These are phyloP conservation scores for Plasmodium malariae DNA, from an alignment of 169 alveolate genomes.

Conservation along the genomic window DNA sequence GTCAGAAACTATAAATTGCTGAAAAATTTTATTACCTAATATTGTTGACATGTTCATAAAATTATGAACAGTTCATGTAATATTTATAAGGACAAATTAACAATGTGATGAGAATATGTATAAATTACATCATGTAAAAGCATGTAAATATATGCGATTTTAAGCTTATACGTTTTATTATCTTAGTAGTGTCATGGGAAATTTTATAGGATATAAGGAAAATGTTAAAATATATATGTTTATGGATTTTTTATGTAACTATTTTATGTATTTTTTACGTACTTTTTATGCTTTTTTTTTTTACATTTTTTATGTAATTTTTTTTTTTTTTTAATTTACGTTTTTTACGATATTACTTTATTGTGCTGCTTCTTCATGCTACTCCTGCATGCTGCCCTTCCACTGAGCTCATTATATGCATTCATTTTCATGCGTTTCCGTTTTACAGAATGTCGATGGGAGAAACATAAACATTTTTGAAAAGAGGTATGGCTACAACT, in stretches of 20 bases:
- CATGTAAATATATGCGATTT: background rate
- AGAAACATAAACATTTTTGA: slow-evolving; percentile 42
- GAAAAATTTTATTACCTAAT: background rate
- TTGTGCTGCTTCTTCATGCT: too few relatives aligned
- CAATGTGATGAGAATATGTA: too few relatives aligned
- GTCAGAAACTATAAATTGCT: background rate
- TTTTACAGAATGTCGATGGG: slow-evolving; percentile 27
- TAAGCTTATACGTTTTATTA: too few relatives aligned
- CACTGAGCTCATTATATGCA: too few relatives aligned
- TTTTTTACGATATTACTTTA: too few relatives aligned
- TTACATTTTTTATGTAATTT: too few relatives aligned
- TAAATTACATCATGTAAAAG: too few relatives aligned
- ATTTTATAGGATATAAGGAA: slow-evolving; percentile 33
- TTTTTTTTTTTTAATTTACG: too few relatives aligned
- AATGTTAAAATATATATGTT: slow-evolving; percentile 1
- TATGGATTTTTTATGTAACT: background rate
- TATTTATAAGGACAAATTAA: background rate
- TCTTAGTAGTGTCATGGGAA: slow-evolving; percentile 20
- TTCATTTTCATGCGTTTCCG: background rate
- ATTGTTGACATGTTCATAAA: background rate
- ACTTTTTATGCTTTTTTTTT: background rate
- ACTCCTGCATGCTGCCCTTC: too few relatives aligned
- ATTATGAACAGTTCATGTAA: background rate
- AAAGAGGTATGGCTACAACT: slow-evolving; percentile 55
- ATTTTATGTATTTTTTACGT: background rate